phyloP scores from a whole-genome alignment of 1,139 yeast species.

The Hanseniaspora uvarum region DNA sequence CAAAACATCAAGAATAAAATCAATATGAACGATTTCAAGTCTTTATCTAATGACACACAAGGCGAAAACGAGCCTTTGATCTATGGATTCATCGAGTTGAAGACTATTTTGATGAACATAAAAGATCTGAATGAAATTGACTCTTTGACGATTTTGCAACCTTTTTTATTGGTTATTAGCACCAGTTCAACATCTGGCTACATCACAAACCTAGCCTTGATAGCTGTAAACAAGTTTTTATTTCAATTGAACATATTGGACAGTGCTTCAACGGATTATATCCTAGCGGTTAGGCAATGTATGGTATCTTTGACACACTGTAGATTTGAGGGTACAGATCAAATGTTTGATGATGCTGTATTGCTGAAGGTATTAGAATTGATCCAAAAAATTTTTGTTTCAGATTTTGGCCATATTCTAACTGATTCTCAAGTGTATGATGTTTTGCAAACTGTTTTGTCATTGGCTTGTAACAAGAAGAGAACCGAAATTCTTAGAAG shows the following conservation, averaged over 20 bases:
- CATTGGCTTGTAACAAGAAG: slow-evolving; percentile 85
- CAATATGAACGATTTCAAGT: slow-evolving; percentile 26
- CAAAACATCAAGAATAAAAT: slow-evolving; percentile 32
- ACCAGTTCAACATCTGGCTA: slow-evolving; percentile 78
- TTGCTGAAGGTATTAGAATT: slow-evolving; percentile 69
- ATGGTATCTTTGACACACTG: slow-evolving; percentile 82
- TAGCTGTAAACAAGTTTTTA: slow-evolving; percentile 59
- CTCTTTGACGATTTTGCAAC: slow-evolving; percentile 66
- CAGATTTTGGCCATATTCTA: slow-evolving; percentile 53
- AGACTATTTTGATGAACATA: slow-evolving; percentile 57
- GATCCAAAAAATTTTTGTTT: slow-evolving; percentile 56
- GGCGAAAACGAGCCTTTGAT: slow-evolving; percentile 50
- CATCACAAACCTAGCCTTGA: slow-evolving; percentile 72
- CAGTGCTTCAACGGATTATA: slow-evolving; percentile 41
- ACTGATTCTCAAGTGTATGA: slow-evolving; percentile 81
- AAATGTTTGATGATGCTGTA: slow-evolving; percentile 85
- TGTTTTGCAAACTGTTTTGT: slow-evolving; percentile 80
- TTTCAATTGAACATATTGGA: slow-evolving; percentile 49
- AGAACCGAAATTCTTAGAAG: slow-evolving; percentile 81
- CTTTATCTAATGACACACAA: slow-evolving; percentile 22
- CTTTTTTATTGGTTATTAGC: slow-evolving; percentile 76
- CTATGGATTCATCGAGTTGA: slow-evolving; percentile 68
- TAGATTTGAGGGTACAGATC: slow-evolving; percentile 91
- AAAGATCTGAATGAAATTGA: slow-evolving; percentile 50
- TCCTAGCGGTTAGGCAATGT: slow-evolving; percentile 37